Conservation (phyloP, 2,329 filamentous ascomycete species). For the Colletotrichum cordylinicola region DNA sequence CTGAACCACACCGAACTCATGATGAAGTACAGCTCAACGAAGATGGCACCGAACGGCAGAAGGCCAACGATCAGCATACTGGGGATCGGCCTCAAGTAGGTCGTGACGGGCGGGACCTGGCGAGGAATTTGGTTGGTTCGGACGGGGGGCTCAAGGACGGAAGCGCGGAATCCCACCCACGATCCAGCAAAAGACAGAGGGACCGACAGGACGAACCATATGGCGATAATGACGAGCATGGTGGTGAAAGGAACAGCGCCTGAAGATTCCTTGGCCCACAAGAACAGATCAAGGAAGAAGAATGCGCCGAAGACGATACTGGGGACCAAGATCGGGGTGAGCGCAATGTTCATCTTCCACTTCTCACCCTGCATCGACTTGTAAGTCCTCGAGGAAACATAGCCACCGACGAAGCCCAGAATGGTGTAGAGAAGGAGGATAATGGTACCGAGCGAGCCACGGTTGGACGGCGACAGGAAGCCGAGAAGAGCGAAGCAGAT, state of each 20-base stretch:
- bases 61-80: conserved; percentile 93
- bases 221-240: conserved; percentile 90
- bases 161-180: conserved; percentile 88
- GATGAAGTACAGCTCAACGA: conserved; percentile 98
- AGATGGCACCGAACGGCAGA: conserved; percentile 94
- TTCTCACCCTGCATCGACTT: conserved; percentile 90
- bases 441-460: conserved; percentile 90
- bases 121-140: conserved; percentile 98
- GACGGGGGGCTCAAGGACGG: conserved; percentile 77
- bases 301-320: conserved; percentile 86
- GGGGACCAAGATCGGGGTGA: conserved; percentile 87
- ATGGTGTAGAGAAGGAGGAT: conserved; percentile 93
- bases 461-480: conserved; percentile 94
- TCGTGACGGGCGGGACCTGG: conserved; percentile 85
- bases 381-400: conserved; percentile 88
- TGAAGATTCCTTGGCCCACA: conserved; percentile 91
- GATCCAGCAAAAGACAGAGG: conserved; percentile 89
- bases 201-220: conserved; percentile 97
- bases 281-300: conserved; percentile 94
- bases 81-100: conserved; percentile 85
- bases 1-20: conserved; percentile 99
- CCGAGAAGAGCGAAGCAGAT: conserved; percentile 93
- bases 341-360: conserved; percentile 92
- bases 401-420: conserved; percentile 91
- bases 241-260: conserved; percentile 96